Evolutionary conservation across 208 protist genomes (phyloP), one percentile per base, ranked within the genome.

Genomic region (Sergeia podlipaevii): DNA sequence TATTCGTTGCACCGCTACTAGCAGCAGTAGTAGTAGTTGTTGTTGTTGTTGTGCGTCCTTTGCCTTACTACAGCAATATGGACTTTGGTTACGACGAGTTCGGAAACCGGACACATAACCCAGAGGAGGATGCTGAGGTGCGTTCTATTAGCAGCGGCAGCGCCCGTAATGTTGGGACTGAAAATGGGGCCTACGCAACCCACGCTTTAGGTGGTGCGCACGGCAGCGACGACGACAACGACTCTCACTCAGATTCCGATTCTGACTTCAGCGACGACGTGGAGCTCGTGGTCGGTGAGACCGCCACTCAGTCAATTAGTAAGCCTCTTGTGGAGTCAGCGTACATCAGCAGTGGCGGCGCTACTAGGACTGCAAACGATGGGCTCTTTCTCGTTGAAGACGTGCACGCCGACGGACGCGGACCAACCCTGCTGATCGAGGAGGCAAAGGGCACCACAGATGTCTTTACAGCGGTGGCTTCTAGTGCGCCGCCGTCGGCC

Each of bases 181-280:
- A 72, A 29, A 53, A 65, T 2, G 55, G 61, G 29, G 17, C n/a
- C n/a, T n/a, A n/a, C n/a, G 51, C 2, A 52, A 34, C 0, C 4
- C 27, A 38, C 36, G 26, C 46, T 18, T 11, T 32, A 37, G 26
- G 13, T 33, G 18, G 26, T 29, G 30, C 23, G 21, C 8, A 30
- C 29, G 13, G 15, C 26, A 39, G 54, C 23, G 28, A 15, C 28
- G 8, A 26, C 49, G 49, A 1, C 0, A 17, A 47, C 17, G 28
- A 61, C 44, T 56, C 54, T 7, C 44, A 28, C 27, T 27, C 57
- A 11, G 52, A 44, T 15, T 53, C 29, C 7, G 24, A 11, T 5
- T 84, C 77, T 44, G 74, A 73, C 24, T 93, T 89, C 46, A 87
- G 80, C 52, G 82, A 93, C 48, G 82, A 90, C 33, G 82, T 88